Conservation (phyloP, 805 yeast species). For the Lachancea mirantina region DNA sequence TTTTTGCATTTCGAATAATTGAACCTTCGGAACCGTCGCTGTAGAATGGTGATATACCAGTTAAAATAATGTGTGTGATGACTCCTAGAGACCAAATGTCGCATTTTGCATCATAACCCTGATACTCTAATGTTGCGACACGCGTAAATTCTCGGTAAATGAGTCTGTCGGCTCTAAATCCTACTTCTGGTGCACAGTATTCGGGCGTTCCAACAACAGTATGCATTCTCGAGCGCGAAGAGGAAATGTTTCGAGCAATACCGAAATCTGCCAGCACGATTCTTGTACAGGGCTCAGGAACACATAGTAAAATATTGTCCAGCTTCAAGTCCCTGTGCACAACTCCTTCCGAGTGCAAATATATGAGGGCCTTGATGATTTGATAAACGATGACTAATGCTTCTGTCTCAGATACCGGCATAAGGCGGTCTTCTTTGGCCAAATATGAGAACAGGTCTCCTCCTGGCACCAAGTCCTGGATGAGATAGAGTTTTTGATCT, state of each 20-base stretch:
- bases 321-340: constrained; percentile 62
- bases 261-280: constrained; percentile 68
- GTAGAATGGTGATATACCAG: constrained; percentile 61
- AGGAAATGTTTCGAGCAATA: constrained; percentile 34
- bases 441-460: constrained; percentile 54
- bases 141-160: constrained; percentile 23
- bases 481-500: constrained; percentile 34
- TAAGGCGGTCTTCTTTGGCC: constrained; percentile 34
- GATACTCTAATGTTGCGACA: constrained; percentile 21
- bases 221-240: constrained; percentile 35
- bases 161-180: constrained; percentile 33
- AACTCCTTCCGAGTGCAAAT: constrained; percentile 47
- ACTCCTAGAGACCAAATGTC: constrained; percentile 69
- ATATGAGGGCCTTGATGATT: constrained; percentile 46
- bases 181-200: constrained; percentile 67
- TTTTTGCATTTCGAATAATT: constrained; percentile 37
- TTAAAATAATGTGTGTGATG: constrained; percentile 48
- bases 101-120: constrained; percentile 49
- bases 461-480: constrained; percentile 46
- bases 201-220: constrained; percentile 61
- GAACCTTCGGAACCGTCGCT: constrained; percentile 37
- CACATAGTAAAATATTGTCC: constrained; percentile 53
- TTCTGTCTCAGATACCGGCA: constrained; percentile 48
- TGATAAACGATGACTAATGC: constrained; percentile 48
- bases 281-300: constrained; percentile 46